Evolutionary conservation across 1,284 basidiomycete species (phyloP).

Genomic region (Golubevia sp.): DNA sequence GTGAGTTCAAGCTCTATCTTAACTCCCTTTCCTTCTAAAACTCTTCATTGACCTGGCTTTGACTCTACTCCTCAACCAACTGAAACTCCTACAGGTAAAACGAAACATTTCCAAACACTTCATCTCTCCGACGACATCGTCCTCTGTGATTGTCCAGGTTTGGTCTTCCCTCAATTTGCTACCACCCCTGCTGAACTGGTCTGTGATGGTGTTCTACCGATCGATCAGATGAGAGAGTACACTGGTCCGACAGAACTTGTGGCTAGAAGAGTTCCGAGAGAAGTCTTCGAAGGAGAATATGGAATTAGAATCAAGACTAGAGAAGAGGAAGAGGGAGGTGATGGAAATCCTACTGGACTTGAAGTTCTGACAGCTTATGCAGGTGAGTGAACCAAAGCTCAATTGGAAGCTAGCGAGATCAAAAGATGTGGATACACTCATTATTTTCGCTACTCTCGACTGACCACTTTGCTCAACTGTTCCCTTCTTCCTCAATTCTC

Average conservation of each 20-base stretch:
- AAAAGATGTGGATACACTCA: no score
- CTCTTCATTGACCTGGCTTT: no score
- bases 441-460: no score
- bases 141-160: constrained; percentile 60
- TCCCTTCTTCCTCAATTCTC: neutral
- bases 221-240: constrained; percentile 61
- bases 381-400: constrained; percentile 2
- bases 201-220: constrained; percentile 57
- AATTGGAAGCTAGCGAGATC: no score
- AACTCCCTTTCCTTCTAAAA: no score
- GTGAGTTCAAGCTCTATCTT: no score
- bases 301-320: constrained; percentile 49
- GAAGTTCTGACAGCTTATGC: constrained; percentile 56
- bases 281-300: constrained; percentile 53
- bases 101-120: constrained; percentile 61
- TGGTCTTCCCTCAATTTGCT: constrained; percentile 61
- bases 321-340: constrained; percentile 51
- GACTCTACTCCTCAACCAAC: no score
- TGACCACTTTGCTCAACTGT: constrained; percentile 12
- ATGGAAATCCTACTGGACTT: constrained; percentile 47
- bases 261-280: constrained; percentile 54
- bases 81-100: no score
- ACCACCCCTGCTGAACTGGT: constrained; percentile 55
- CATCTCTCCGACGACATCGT: constrained; percentile 48
- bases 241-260: constrained; percentile 58